Percentiles rank a stretch among this genome's conserved stretches.
Conservation (phyloP, 108 stramenopile species). For the Discostella stelligeroides region DNA sequence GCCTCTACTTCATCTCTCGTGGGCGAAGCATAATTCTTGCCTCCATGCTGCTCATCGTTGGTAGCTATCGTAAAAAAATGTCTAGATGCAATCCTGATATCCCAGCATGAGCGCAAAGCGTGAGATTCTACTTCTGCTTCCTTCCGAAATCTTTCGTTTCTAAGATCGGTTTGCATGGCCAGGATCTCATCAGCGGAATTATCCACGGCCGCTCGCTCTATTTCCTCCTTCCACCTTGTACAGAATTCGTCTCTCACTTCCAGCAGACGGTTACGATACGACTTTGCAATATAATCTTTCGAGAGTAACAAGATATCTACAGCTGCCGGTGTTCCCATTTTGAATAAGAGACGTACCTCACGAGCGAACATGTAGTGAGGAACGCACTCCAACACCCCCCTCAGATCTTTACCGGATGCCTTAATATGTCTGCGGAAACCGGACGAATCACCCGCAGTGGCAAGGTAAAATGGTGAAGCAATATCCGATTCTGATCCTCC, state of each 20-base stretch:
- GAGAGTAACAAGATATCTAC: constrained; percentile 62
- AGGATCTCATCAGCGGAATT: constrained; percentile 27
- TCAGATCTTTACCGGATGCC: constrained; percentile 45
- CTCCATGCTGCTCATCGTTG: neutral
- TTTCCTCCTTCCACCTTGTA: constrained; percentile 29
- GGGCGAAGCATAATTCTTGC: constrained; percentile 6
- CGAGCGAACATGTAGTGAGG: constrained; percentile 73
- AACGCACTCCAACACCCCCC: constrained; percentile 54
- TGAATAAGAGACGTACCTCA: constrained; percentile 63
- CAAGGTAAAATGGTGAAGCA: constrained; percentile 31
- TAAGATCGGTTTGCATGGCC: constrained; percentile 12
- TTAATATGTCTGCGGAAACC: constrained; percentile 65
- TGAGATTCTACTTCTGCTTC: constrained; percentile 59
- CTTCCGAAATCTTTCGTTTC: constrained; percentile 30
- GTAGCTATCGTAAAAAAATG: constrained; percentile 32
- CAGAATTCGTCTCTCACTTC: constrained; percentile 28
- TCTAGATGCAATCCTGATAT: constrained; percentile 61
- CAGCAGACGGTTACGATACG: constrained; percentile 40
- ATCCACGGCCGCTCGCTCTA: constrained; percentile 24
- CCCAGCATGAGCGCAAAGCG: constrained; percentile 79
- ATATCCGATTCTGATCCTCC: constrained; percentile 2
- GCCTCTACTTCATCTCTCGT: constrained; percentile 42
- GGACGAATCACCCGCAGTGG: constrained; percentile 62
- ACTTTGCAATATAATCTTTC: constrained; percentile 56
- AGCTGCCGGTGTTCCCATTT: constrained; percentile 50